Conservation (phyloP, 805 yeast genomes). For the Wickerhamiella lipophila region DNA sequence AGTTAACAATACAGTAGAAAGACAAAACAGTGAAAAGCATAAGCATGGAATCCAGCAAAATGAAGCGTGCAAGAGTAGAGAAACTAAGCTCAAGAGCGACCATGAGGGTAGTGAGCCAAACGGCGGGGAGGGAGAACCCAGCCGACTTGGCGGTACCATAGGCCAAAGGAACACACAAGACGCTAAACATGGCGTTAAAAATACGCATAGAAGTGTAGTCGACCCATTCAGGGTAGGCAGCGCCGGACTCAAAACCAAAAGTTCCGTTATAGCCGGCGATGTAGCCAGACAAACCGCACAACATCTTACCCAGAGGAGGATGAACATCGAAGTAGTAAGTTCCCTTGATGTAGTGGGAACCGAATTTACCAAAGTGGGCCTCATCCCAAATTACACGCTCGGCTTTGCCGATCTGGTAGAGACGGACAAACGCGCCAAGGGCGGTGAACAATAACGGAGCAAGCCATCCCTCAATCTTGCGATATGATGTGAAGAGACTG, state of each 20-base stretch:
- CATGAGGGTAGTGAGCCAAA: slow-evolving; percentile 43
- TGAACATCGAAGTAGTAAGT: slow-evolving; percentile 93
- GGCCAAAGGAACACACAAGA: slow-evolving; percentile 64
- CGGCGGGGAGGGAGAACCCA: slow-evolving; percentile 61
- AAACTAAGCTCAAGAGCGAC: slow-evolving; percentile 60
- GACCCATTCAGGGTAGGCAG: slow-evolving; percentile 58
- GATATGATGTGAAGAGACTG: slow-evolving; percentile 20
- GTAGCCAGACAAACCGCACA: slow-evolving; percentile 84
- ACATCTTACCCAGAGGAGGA: slow-evolving; percentile 93
- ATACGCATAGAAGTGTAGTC: slow-evolving; percentile 76
- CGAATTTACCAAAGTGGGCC: slow-evolving; percentile 40
- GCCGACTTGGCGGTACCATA: slow-evolving; percentile 78
- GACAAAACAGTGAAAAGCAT: slow-evolving; percentile 72
- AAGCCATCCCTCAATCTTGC: slow-evolving; percentile 32
- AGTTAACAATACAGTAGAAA: slow-evolving; percentile 63
- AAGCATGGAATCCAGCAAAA: slow-evolving; percentile 82
- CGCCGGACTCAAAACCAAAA: slow-evolving; percentile 84
- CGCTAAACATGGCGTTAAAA: slow-evolving; percentile 73
- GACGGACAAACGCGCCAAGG: slow-evolving; percentile 58
- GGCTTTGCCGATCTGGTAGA: slow-evolving; percentile 61
- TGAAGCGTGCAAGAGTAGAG: slow-evolving; percentile 85
- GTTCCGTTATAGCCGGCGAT: slow-evolving; percentile 81
- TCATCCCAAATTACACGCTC: slow-evolving; percentile 53
- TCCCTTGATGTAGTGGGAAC: slow-evolving; percentile 56
- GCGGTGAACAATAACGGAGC: slow-evolving; percentile 43